Evolutionary conservation across 148 eudicot genomes (phyloP).

Genomic region (Cornus florida): DNA sequence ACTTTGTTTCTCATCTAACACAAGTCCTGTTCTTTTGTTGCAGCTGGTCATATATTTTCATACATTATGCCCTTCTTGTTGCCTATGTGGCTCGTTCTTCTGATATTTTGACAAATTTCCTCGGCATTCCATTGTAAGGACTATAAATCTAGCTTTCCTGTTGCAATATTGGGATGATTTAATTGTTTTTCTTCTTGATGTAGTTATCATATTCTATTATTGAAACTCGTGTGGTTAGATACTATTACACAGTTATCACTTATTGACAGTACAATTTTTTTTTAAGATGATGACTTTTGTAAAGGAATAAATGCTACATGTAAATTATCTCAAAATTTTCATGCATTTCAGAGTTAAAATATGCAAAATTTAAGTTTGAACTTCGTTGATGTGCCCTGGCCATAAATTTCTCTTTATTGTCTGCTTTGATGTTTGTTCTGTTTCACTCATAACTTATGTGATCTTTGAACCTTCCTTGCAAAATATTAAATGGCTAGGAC

Average conservation of each 20-base stretch:
- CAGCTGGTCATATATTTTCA: constrained; percentile 96
- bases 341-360: background rate
- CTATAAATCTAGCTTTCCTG: constrained; percentile 15
- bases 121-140: constrained; percentile 83
- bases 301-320: background rate
- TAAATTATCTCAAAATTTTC: background rate
- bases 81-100: constrained; percentile 94
- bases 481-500: background rate
- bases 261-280: background rate
- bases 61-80: constrained; percentile 91
- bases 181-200: background rate
- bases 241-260: background rate
- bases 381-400: background rate
- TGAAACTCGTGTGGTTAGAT: background rate
- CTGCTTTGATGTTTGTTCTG: background rate
- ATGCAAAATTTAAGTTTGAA: background rate
- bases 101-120: constrained; percentile 75
- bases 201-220: background rate
- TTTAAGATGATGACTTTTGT: background rate
- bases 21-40: constrained; percentile 29
- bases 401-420: background rate
- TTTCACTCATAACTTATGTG: background rate
- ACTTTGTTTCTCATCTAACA: constrained; percentile 19
- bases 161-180: background rate
- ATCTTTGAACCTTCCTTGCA: background rate